Conservation (phyloP, 305 asterid species). For the Fraxinus velutina region DNA sequence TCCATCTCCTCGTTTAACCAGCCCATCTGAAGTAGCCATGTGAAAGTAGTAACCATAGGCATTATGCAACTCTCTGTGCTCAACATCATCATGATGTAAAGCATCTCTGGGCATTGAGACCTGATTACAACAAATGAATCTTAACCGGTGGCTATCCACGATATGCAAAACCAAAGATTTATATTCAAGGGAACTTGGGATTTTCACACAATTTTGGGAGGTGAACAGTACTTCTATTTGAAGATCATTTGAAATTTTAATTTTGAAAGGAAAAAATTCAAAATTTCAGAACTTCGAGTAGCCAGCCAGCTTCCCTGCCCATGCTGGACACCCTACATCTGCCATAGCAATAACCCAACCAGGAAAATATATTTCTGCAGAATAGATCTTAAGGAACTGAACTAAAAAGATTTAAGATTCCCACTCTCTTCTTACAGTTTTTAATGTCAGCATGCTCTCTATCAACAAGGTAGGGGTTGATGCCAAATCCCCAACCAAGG, state of each 20-base stretch:
- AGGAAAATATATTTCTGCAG: not conserved
- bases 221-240: not conserved
- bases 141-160: constrained; percentile 10
- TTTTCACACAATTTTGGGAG: not conserved
- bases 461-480: too few relatives aligned
- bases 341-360: not conserved
- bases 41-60: constrained; percentile 96
- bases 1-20: constrained; percentile 73
- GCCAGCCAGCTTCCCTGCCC: not conserved
- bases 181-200: not conserved
- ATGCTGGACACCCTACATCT: not conserved
- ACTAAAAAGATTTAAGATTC: not conserved
- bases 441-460: not conserved
- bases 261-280: not conserved
- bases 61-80: constrained; percentile 92
- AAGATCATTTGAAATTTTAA: not conserved
- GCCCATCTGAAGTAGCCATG: constrained; percentile 95
- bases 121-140: constrained; percentile 35
- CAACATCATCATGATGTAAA: constrained; percentile 68
- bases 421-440: not conserved
- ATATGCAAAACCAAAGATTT: not conserved
- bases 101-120: constrained; percentile 94
- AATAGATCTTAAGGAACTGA: not conserved
- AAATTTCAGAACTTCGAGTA: not conserved
- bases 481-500: too few relatives aligned